Base-by-base conservation (phyloP, 2,329 filamentous ascomycete genomes). In the Didymella segeticola region DNA sequence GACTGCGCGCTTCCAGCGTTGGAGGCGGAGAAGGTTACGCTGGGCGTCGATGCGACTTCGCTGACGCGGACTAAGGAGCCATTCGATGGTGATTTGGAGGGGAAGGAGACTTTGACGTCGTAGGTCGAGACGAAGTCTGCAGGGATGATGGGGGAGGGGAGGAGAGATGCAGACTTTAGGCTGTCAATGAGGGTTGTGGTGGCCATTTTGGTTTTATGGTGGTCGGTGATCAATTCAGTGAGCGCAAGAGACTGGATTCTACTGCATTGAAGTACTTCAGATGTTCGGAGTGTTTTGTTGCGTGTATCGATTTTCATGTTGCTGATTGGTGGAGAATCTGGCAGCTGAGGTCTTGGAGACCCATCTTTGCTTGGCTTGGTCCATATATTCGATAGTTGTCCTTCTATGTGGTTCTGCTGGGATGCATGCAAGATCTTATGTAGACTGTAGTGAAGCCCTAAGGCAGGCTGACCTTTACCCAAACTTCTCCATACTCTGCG, bases 121-220 rank as follows among this genome's bases (percentile, higher is more conserved):
- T 76, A 75, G 3, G 69, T 72, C 1, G 80, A 79, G 37, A 66
- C 69, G 65, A 83, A 83, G 22, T 57, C 61, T 9, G 67, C 57
- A 0, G 79, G 75, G 33, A 83, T 77, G 36, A 83, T 39, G 17
- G 53, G 43, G 9, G 69, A 71, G 11, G 70, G 70, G 8, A 72
- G 62, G 23, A 73, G 66, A 3, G 53, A 54, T 23, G 69, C 70
- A 30, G 42, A 43, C 22, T 57, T 60, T 3, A 73, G 64, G 15
- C 63, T 66, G 19, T 58, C 43, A 33, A 72, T 38, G 41, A 73
- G 62, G 11, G 56, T 15, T 41, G 37, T 30, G 23, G 23, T 30
- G 5, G 54, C 43, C 54, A 57, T 57, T 14, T 31, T 52, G 27
- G 12, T 6, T 1, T 14, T 14, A 8, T 25, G 11, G 15, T 25